phyloP scores from a whole-genome alignment of 2,329 filamentous ascomycete genomes.

The Ascochyta koolunga region DNA sequence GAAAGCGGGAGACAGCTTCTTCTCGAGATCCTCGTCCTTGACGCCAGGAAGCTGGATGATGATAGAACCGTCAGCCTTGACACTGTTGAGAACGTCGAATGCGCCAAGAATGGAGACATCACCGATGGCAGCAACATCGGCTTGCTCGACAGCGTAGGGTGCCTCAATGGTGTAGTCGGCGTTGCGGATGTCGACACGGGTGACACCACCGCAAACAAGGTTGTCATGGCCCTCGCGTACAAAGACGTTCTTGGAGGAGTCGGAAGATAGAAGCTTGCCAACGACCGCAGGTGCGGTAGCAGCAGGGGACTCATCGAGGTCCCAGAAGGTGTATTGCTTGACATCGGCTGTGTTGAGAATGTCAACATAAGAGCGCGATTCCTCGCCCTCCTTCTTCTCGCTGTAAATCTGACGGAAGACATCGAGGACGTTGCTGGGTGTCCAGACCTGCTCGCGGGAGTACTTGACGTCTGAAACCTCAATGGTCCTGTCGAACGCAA shows the following conservation, averaged over 20 bases:
- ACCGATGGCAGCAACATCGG: slow-evolving; percentile 79
- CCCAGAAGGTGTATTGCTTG: slow-evolving; percentile 93
- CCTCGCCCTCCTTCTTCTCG: slow-evolving; percentile 48
- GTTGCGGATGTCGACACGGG: slow-evolving; percentile 84
- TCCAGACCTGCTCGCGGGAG: slow-evolving; percentile 71
- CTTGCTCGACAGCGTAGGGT: slow-evolving; percentile 78
- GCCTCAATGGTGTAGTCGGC: slow-evolving; percentile 84
- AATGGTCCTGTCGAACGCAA: slow-evolving; percentile 64
- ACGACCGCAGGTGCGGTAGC: slow-evolving; percentile 68
- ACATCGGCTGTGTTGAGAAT: slow-evolving; percentile 61
- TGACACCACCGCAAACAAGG: slow-evolving; percentile 72
- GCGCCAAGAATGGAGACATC: slow-evolving; percentile 80
- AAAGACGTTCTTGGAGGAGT: slow-evolving; percentile 66
- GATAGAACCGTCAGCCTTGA: slow-evolving; percentile 74
- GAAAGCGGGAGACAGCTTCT: slow-evolving; percentile 74
- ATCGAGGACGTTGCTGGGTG: slow-evolving; percentile 58
- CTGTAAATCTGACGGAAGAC: slow-evolving; percentile 55
- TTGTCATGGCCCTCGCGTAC: slow-evolving; percentile 67
- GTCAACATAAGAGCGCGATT: slow-evolving; percentile 56
- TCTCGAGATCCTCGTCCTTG: slow-evolving; percentile 89
- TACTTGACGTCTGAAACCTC: slow-evolving; percentile 88
- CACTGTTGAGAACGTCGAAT: slow-evolving; percentile 72
- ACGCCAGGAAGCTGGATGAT: slow-evolving; percentile 77
- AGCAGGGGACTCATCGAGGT: slow-evolving; percentile 75
- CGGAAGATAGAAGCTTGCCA: slow-evolving; percentile 64